Evolutionary conservation across 2,329 filamentous ascomycete genomes (phyloP), one percentile per base, ranked within the genome.

Genomic region (Bipolaris sorokiniana): DNA sequence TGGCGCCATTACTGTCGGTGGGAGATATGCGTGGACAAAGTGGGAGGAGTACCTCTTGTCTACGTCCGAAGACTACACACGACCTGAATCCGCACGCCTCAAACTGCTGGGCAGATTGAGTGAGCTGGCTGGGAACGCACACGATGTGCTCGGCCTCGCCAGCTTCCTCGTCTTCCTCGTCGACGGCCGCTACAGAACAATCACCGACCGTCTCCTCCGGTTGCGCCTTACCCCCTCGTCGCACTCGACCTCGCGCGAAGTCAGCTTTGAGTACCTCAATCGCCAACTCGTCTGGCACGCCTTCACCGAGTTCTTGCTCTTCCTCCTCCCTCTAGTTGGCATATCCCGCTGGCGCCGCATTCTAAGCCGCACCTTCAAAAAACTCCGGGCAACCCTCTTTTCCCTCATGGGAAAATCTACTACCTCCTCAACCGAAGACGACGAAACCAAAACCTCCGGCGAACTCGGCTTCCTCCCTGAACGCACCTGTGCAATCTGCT

Each of bases 281-380:
- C 88, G 95, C 46, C 95, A 99, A 78, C 86, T 99, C 10, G 95
- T 99, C 36, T 99, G 95, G 95, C 95, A 99, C 78, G 95, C 95
- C n/a, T 97, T 99, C 70, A 99, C 95, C 23, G 95, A 99, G 75
- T 99, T 99, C 69, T 82, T 99, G n/a, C 85, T 99, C 31, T 99
- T 98, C 76, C 85, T 98, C 16, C 83, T 99, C n/a, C 95, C 95
- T 0, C 84, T 99, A n/a, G 90, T 99, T 40, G 95, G 95, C 49
- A 94, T 99, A 66, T 89, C 90, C 70, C 86, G 92, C 64, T 99
- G 95, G 95, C 86, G 92, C 56, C 85, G 93, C 64, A 97, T 94
- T 89, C 81, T 97, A n/a, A 83, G 86, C 18, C 86, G 92, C 61
- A 87, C 88, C n/a, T 96, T 92, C 91, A 87, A 90, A 66, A 92